These are phyloP conservation scores for Trametes cingulata DNA, from an alignment of 768 basidiomycete genomes.

Conservation along the genomic window DNA sequence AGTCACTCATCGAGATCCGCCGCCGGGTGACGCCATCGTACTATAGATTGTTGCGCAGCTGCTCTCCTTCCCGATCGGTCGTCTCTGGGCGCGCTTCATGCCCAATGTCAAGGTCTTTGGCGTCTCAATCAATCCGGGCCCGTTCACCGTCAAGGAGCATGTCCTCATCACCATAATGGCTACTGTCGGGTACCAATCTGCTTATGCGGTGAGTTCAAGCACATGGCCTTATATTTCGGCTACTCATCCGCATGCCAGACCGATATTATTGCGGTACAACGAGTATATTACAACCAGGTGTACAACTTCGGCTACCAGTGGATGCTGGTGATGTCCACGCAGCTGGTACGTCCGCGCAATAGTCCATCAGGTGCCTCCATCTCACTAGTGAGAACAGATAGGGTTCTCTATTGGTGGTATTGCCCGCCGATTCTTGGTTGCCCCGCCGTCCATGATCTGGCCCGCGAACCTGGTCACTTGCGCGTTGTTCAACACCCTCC, in stretches of 20 bases:
- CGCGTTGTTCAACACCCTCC: conserved; percentile 48
- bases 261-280: conserved; percentile 48
- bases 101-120: conserved; percentile 57
- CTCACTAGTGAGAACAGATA: conserved; percentile 26
- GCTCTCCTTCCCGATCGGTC: conserved; percentile 65
- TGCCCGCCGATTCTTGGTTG: conserved; percentile 45
- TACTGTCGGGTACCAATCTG: conserved; percentile 34
- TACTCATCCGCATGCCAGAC: conserved; percentile 27
- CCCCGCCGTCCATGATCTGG: conserved; percentile 49
- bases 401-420: conserved; percentile 47
- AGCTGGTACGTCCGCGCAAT: conserved; percentile 12
- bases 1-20: conserved; percentile 5
- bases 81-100: conserved; percentile 54
- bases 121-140: conserved; percentile 60
- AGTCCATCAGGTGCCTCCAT: too few species aligned
- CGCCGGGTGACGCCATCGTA: neutral
- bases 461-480: conserved; percentile 44
- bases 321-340: conserved; percentile 44
- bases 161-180: conserved; percentile 51
- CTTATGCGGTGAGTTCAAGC: conserved; percentile 34
- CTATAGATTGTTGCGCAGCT: conserved; percentile 62
- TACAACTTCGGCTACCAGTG: conserved; percentile 41
- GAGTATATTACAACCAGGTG: conserved; percentile 44
- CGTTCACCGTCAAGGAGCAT: conserved; percentile 76
- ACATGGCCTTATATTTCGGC: neutral